Evolutionary conservation across 2,329 filamentous ascomycete genomes (phyloP).

Genomic region (Camptophora hylomeconis): DNA sequence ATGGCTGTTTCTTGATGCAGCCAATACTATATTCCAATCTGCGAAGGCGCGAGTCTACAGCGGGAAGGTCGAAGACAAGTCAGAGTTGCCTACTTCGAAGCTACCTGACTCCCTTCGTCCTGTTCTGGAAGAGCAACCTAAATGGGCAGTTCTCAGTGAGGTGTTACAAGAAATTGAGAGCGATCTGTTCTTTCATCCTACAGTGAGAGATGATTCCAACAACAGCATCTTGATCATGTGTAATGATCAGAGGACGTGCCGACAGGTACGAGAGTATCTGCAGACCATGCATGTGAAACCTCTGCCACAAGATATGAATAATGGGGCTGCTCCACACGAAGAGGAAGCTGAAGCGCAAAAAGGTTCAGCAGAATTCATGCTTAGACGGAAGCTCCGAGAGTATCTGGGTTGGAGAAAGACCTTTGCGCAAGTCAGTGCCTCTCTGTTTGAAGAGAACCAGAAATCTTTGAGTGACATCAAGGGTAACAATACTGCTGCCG

Average conservation of each 20-base stretch:
- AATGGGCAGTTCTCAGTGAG: slow-evolving; percentile 82
- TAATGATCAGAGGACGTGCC: slow-evolving; percentile 69
- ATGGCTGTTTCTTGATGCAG: slow-evolving; percentile 91
- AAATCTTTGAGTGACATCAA: slow-evolving; percentile 57
- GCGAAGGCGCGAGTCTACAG: slow-evolving; percentile 81
- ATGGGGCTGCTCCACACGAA: slow-evolving; percentile 21
- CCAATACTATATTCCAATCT: slow-evolving; percentile 84
- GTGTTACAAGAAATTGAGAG: slow-evolving; percentile 87
- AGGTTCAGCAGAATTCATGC: slow-evolving; percentile 72
- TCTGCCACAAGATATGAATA: slow-evolving; percentile 25
- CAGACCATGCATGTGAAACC: slow-evolving; percentile 74
- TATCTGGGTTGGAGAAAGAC: slow-evolving; percentile 87
- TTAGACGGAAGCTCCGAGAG: slow-evolving; percentile 72
- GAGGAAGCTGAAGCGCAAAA: slow-evolving; percentile 41
- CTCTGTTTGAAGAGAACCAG: slow-evolving; percentile 67
- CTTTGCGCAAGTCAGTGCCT: slow-evolving; percentile 69
- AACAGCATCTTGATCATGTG: slow-evolving; percentile 96
- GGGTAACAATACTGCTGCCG: slow-evolving; percentile 36
- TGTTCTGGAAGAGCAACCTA: slow-evolving; percentile 85
- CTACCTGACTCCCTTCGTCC: slow-evolving; percentile 55
- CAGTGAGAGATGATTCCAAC: slow-evolving; percentile 67
- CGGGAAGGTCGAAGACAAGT: slow-evolving; percentile 50
- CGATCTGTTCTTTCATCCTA: slow-evolving; percentile 73
- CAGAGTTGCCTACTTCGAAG: slow-evolving; percentile 33
- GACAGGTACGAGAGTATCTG: slow-evolving; percentile 80